Evolutionary conservation across 176 grass and related monocot genomes (phyloP).

Genomic region (Poa pratensis): DNA sequence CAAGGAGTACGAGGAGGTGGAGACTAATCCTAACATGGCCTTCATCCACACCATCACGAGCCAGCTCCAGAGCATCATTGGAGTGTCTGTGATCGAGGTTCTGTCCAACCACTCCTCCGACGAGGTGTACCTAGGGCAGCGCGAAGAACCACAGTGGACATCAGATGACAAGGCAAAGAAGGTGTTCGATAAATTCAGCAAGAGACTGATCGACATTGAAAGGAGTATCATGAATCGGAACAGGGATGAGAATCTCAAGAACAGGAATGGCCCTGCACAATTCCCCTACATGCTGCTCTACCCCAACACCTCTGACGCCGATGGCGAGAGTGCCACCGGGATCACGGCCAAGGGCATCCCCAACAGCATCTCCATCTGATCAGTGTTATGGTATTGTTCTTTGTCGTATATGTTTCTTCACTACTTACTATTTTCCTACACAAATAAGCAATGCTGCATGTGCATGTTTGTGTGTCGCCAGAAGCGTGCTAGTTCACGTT

Average conservation of each 20-base stretch:
- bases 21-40: not conserved
- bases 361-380: constrained; percentile 26
- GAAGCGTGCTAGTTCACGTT: constrained; percentile 15
- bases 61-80: constrained; percentile 6
- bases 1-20: constrained; percentile 30
- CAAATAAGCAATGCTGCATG: not conserved
- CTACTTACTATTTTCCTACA: not conserved
- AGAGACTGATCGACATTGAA: not conserved
- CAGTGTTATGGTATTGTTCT: not conserved
- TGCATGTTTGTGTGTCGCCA: not conserved
- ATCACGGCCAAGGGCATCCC: constrained; percentile 5
- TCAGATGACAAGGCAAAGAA: not conserved
- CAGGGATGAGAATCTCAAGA: not conserved
- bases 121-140: not conserved
- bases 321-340: not conserved
- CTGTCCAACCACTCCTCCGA: constrained; percentile 15
- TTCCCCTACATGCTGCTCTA: constrained; percentile 17
- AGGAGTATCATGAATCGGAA: not conserved
- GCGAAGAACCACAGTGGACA: not conserved
- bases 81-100: not conserved
- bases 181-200: not conserved
- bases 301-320: constrained; percentile 2
- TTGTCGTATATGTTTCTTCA: not conserved
- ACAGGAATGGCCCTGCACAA: not conserved
- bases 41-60: constrained; percentile 19